Base-by-base conservation (phyloP, 148 eudicot genomes). In the Rhododendron ovatum region DNA sequence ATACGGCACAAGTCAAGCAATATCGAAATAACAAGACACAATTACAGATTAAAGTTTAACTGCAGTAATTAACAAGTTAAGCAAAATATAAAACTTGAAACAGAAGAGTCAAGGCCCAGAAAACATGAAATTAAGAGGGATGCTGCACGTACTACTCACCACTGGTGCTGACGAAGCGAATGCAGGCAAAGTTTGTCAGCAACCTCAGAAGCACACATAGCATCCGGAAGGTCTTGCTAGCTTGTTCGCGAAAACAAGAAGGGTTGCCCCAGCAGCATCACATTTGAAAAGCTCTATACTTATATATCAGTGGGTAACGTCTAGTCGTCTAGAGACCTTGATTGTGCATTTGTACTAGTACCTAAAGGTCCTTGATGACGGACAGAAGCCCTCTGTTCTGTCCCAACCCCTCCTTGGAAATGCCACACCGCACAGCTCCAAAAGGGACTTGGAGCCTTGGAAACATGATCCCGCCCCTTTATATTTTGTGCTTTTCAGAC, bases 201-300 rank as follows among this genome's bases (percentile, higher is more conserved):
- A 2, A 92, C 86, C 85, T 92, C 94, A 39, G 91, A 83, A 85
- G 84, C 65, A 63, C 47, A 74, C 92, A 91, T 92, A 28, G 94
- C 89, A 85, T 91, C 89, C 30, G 91, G 91, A 88, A 91, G 92
- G 84, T 92, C 94, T 86, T 92, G 91, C 79, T 91, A 30, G 30
- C 30, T 30, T 92, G 61, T 92, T 92, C 51, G 91, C 94, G 69
- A 92, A 87, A 24, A 92, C 90, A 18, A 92, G 83, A 17, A 91
- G 61, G 9, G 89, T 85, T 24, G 86, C 90, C 83, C 86, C 74
- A 9, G 35, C 35, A 78, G 89, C n/a, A 90, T 91, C 53, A 92
- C 94, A 30, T 24, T 17, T 82, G 84, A 82, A 82, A 82, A 41
- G 20, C 84, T 81, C 4, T 22, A 55, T 80, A 35, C 15, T 13